Percentiles rank a stretch among this genome's conserved stretches.
These are phyloP conservation scores for Hibiscus syriacus DNA, from an alignment of 345 rosid species.

Conservation along the genomic window DNA sequence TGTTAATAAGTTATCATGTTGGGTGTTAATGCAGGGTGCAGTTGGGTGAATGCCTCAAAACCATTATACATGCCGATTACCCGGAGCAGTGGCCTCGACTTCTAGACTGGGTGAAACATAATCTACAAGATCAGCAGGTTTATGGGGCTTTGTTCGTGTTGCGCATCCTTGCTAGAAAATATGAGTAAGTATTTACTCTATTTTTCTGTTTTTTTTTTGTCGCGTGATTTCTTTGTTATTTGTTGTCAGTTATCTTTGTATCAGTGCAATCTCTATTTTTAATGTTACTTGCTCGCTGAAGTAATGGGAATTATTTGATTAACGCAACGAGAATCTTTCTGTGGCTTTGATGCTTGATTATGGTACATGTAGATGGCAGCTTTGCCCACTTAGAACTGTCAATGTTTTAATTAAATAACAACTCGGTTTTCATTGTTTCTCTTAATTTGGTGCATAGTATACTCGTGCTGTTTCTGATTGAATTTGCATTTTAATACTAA, in stretches of 20 bases:
- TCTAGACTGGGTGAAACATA: constrained; percentile 90
- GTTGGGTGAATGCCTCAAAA: constrained; percentile 95
- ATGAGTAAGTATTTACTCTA: constrained; percentile 51
- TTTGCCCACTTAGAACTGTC: neutral
- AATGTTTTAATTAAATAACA: neutral
- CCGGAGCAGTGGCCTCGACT: constrained; percentile 99
- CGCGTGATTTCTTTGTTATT: no score
- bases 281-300: neutral
- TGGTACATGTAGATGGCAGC: neutral
- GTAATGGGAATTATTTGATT: neutral
- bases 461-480: neutral
- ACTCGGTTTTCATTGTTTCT: neutral
- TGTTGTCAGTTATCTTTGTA: no score
- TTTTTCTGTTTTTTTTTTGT: no score
- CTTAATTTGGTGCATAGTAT: neutral
- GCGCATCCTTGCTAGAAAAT: constrained; percentile 93
- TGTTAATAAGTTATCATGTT: neutral
- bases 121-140: constrained; percentile 83
- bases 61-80: constrained; percentile 88
- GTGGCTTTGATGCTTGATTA: neutral
- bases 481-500: neutral
- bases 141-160: constrained; percentile 85
- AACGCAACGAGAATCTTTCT: neutral
- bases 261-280: no score
- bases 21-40: constrained; percentile 51